These are phyloP conservation scores for Trichoderma cornu-damae DNA, from an alignment of 2,329 filamentous ascomycete genomes.

Conservation along the genomic window DNA sequence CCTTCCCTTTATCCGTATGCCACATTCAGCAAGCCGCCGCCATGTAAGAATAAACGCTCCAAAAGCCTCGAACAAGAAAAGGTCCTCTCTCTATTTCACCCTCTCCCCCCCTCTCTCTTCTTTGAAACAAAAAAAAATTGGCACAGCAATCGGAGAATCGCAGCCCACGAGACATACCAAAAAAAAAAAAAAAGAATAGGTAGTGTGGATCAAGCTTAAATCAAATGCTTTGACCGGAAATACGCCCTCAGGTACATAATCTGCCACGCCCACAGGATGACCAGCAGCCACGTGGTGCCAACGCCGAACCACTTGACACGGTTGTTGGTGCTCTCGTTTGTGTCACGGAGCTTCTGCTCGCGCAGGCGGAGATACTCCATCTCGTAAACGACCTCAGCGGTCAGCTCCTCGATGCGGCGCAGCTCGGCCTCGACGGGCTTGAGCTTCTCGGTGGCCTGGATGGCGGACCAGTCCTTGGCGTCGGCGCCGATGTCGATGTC, in stretches of 20 bases:
- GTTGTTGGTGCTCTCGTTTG: conserved; percentile 99
- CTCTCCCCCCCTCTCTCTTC: neutral
- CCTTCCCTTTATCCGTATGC: neutral
- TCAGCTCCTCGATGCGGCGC: conserved; percentile 84
- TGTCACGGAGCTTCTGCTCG: conserved; percentile 95
- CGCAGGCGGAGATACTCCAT: conserved; percentile 91
- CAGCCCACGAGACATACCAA: neutral
- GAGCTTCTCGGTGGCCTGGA: conserved; percentile 94
- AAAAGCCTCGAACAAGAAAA: neutral
- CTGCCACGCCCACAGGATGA: conserved; percentile 91
- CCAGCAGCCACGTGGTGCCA: conserved; percentile 83
- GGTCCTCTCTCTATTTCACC: no score
- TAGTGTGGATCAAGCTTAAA: conserved; percentile 25
- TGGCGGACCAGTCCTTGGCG: conserved; percentile 95
- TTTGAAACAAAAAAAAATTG: neutral
- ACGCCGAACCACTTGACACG: conserved; percentile 98
- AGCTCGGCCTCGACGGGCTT: conserved; percentile 96
- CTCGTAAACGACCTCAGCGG: conserved; percentile 80
- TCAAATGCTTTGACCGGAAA: conserved; percentile 62
- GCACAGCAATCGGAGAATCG: no score
- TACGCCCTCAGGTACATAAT: conserved; percentile 96
- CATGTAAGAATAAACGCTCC: neutral
- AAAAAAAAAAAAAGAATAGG: neutral
- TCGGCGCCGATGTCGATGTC: conserved; percentile 96
- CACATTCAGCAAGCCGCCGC: neutral